A percentile compares a stretch with the other conserved stretches of the same genome.
Conservation (phyloP, 1,139 yeast genomes). For the Pichia cactophila region DNA sequence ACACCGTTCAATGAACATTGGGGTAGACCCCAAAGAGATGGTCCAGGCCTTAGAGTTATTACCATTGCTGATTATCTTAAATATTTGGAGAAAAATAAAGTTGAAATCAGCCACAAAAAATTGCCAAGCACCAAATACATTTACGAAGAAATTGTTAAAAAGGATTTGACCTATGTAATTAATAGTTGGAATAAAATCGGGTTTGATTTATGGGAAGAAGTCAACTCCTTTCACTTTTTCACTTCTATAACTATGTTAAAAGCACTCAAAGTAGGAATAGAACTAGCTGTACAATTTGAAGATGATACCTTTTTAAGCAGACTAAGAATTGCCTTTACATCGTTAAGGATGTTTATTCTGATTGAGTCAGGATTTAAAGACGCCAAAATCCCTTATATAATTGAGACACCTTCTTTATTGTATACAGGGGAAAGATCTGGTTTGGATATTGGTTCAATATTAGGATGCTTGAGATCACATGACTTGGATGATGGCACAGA, state of each 20-base stretch:
- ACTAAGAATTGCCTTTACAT: slow-evolving; percentile 27
- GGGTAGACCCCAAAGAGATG: slow-evolving; percentile 98
- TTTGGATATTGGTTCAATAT: slow-evolving; percentile 68
- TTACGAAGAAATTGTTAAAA: slow-evolving; percentile 49
- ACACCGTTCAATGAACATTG: slow-evolving; percentile 55
- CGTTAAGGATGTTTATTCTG: slow-evolving; percentile 36
- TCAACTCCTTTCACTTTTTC: slow-evolving; percentile 66
- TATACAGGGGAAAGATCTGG: slow-evolving; percentile 48
- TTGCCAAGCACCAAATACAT: slow-evolving; percentile 31
- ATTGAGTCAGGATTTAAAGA: slow-evolving; percentile 41
- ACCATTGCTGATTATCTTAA: slow-evolving; percentile 54
- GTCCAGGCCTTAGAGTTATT: slow-evolving; percentile 76
- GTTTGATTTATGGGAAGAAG: slow-evolving; percentile 94
- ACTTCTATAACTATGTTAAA: slow-evolving; percentile 68
- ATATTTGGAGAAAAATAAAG: slow-evolving; percentile 31
- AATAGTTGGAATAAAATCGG: slow-evolving; percentile 58
- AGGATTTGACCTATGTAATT: slow-evolving; percentile 62
- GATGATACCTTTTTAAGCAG: slow-evolving; percentile 29
- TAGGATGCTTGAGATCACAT: slow-evolving; percentile 64
- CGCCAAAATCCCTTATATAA: slow-evolving; percentile 42
- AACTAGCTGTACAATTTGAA: slow-evolving; percentile 33
- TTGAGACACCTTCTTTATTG: slow-evolving; percentile 55
- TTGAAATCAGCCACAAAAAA: slow-evolving; percentile 15
- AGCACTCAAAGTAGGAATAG: slow-evolving; percentile 55
- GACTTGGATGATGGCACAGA: slow-evolving; percentile 32